Percentiles rank a stretch among this genome's conserved stretches.
Conservation (phyloP, 1,284 basidiomycete genomes). For the Heterobasidion irregulare region DNA sequence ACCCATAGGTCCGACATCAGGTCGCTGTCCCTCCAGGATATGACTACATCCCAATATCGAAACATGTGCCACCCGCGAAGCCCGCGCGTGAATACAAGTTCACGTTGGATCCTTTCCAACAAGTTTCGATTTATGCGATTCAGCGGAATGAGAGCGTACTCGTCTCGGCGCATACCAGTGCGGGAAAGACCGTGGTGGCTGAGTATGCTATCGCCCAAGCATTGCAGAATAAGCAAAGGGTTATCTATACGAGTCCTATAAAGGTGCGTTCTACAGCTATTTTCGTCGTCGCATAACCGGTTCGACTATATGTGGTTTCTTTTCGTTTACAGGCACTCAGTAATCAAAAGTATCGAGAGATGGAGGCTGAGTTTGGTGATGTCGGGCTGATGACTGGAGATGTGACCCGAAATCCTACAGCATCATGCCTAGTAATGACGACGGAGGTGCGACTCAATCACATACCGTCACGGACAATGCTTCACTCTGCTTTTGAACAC, state of each 20-base stretch:
- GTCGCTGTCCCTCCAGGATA: slow-evolving; percentile 93
- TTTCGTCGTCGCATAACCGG: too few relatives aligned
- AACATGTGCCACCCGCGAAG: slow-evolving; percentile 88
- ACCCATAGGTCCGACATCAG: slow-evolving; percentile 76
- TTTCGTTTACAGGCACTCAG: slow-evolving; percentile 70
- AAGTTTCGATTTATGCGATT: slow-evolving; percentile 90
- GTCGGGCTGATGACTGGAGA: slow-evolving; percentile 99
- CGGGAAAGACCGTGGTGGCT: slow-evolving; percentile 97
- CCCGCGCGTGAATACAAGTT: slow-evolving; percentile 94
- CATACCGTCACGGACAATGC: neutral
- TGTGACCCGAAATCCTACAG: slow-evolving; percentile 98
- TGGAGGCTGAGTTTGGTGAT: slow-evolving; percentile 94
- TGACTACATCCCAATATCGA: slow-evolving; percentile 85
- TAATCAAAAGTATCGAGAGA: slow-evolving; percentile 98
- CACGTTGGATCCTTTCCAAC: slow-evolving; percentile 95
- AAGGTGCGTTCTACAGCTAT: slow-evolving; percentile 38
- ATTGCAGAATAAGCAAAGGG: slow-evolving; percentile 86
- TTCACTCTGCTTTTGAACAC: neutral
- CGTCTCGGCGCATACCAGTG: slow-evolving; percentile 98
- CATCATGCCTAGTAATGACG: slow-evolving; percentile 98
- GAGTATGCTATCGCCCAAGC: slow-evolving; percentile 99
- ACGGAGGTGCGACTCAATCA: slow-evolving; percentile 64
- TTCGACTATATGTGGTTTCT: neutral
- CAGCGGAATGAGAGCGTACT: slow-evolving; percentile 96
- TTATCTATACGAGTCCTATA: slow-evolving; percentile 99